Conservation (phyloP, 257 asterid species). For the Solanum chmielewskii region DNA sequence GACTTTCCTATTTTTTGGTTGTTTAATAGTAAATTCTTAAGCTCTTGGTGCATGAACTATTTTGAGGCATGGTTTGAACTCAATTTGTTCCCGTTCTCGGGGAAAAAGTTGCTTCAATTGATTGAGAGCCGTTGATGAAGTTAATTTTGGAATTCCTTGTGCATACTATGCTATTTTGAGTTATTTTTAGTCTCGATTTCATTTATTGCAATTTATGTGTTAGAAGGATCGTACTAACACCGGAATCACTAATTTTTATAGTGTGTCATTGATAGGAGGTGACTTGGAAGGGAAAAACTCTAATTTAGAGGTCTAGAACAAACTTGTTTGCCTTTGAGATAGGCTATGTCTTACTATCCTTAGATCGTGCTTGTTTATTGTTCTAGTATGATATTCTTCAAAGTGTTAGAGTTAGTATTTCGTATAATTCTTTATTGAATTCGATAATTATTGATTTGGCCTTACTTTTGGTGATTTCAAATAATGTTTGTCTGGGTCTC, state of each 20-base stretch:
- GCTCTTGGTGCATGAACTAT: not conserved
- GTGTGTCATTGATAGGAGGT: not conserved
- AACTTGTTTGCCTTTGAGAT: not conserved
- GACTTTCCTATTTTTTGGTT: not conserved
- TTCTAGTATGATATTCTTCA: not conserved
- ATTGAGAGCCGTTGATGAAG: not conserved
- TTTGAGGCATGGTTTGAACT: not conserved
- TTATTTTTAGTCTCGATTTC: not conserved
- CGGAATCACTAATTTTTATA: not conserved
- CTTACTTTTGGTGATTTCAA: not conserved
- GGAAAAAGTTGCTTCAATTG: not conserved
- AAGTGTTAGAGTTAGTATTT: not conserved
- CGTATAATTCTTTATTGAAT: not conserved
- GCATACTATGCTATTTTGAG: not conserved
- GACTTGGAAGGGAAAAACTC: not conserved
- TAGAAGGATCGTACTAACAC: not conserved
- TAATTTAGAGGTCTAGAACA: not conserved
- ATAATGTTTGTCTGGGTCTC: not conserved
- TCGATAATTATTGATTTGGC: not conserved
- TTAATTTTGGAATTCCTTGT: not conserved
- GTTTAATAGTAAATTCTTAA: not conserved
- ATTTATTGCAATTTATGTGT: no score
- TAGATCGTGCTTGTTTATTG: no score
- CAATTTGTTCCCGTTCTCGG: not conserved
- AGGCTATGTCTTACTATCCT: not conserved